Base-by-base conservation (phyloP, 805 yeast species). In the Lipomyces chichibuensis region DNA sequence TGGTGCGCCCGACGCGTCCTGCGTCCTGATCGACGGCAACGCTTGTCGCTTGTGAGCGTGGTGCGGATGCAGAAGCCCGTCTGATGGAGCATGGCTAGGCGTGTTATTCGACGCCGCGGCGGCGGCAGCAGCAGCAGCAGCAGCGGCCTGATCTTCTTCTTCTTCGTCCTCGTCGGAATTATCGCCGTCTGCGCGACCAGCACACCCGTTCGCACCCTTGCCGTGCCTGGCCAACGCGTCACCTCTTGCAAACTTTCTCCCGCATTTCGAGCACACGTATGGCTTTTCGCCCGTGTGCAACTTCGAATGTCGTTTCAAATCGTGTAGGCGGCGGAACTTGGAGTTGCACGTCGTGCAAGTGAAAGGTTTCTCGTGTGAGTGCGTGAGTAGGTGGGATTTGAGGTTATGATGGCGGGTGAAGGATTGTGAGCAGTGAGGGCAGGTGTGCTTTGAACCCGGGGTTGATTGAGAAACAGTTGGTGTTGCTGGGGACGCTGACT, bases 271-370 rank as follows among this genome's bases (percentile, higher is more conserved):
- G 75, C 96, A 90, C 54, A 75, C 77, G 74, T 79, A 87, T 1
- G 94, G 93, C 75, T 84, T 87, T 70, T 86, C 91, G 27, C 94
- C 94, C 0, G 92, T 84, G 74, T 90, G 96, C 46, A 88, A 80
- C 76, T 88, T 88, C 65, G 84, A 85, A 74, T 90, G 96, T 62
- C 96, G 82, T 73, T 87, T 89, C 73, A 91, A 80, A 75, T 91
- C 96, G 75, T 90, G 93, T 37, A 86, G 83, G 58, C 96, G 81
- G 67, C 95, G 82, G 76, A 91, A 90, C 70, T 81, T 84, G 58
- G 84, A 80, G 62, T 82, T 79, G 74, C 96, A 90, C 35, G 83
- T 82, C 13, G 83, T 69, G 76, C 96, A 90, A 29, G 79, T 76
- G 76, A 83, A 89, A 1, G 92, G 91, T 74, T 85, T 87, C 69